phyloP scores from a whole-genome alignment of 73 alveolate species.

The Paramecium tetraurelia region DNA sequence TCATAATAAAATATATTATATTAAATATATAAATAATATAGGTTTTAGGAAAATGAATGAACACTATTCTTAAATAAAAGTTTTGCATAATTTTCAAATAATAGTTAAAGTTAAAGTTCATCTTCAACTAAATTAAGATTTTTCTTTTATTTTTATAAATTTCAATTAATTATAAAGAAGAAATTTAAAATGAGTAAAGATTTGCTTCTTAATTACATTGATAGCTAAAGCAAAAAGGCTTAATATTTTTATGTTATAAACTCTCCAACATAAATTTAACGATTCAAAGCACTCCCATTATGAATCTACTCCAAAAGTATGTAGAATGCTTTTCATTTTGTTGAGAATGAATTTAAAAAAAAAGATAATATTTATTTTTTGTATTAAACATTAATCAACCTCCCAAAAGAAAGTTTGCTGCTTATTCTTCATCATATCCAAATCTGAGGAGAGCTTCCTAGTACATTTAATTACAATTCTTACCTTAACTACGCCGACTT shows the following conservation, averaged over 20 bases:
- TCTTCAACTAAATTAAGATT: not conserved
- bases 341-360: not conserved
- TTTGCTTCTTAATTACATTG: not conserved
- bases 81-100: not conserved
- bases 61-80: not conserved
- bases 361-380: not conserved
- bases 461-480: not conserved
- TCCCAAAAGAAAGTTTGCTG: constrained; percentile 61
- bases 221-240: not conserved
- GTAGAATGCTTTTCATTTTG: not conserved
- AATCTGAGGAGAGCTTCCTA: constrained; percentile 65
- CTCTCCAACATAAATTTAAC: not conserved
- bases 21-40: not conserved
- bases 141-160: not conserved
- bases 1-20: not conserved
- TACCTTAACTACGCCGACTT: constrained; percentile 66
- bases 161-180: not conserved
- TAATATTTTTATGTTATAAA: too few species aligned
- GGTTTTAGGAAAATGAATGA: not conserved
- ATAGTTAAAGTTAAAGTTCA: not conserved
- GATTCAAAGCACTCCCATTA: not conserved
- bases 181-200: not conserved
- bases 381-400: constrained; percentile 26
- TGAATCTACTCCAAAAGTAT: not conserved
- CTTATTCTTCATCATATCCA: constrained; percentile 69